A percentile compares a stretch with the other conserved stretches of the same genome.
Evolutionary conservation across 306 rosid genomes (phyloP).

Genomic region (Psophocarpus tetragonolobus): DNA sequence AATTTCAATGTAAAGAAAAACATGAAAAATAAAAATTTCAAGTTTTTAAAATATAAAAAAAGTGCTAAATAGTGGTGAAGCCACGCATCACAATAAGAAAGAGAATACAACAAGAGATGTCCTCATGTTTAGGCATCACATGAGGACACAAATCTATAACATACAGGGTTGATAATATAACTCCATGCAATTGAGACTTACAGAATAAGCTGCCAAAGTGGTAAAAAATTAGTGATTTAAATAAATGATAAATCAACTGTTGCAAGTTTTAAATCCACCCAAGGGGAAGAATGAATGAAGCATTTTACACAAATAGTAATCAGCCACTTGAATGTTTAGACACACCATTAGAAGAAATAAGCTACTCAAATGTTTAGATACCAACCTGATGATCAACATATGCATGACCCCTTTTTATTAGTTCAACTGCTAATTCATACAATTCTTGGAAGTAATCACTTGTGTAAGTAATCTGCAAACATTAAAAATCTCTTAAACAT

Average conservation of each 20-base stretch:
- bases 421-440: slow-evolving; percentile 94
- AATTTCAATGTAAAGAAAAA: neutral
- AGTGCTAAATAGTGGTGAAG: neutral
- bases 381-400: slow-evolving; percentile 98
- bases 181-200: slow-evolving; percentile 9
- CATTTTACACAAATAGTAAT: slow-evolving; percentile 7
- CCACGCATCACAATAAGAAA: neutral
- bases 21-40: neutral
- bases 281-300: neutral
- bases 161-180: neutral
- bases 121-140: neutral
- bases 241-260: slow-evolving; percentile 7
- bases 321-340: neutral
- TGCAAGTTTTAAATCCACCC: neutral
- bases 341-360: slow-evolving; percentile 3
- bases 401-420: slow-evolving; percentile 79
- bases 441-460: slow-evolving; percentile 95
- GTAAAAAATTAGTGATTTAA: neutral
- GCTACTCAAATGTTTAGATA: neutral
- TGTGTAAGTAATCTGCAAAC: slow-evolving; percentile 82
- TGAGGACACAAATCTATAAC: neutral
- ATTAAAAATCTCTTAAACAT: slow-evolving; percentile 21
- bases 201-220: slow-evolving; percentile 16
- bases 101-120: neutral
- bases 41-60: neutral